Evolutionary conservation across 306 rosid species (phyloP), one percentile per base, ranked within the genome.

Genomic region (Prunus salicina): DNA sequence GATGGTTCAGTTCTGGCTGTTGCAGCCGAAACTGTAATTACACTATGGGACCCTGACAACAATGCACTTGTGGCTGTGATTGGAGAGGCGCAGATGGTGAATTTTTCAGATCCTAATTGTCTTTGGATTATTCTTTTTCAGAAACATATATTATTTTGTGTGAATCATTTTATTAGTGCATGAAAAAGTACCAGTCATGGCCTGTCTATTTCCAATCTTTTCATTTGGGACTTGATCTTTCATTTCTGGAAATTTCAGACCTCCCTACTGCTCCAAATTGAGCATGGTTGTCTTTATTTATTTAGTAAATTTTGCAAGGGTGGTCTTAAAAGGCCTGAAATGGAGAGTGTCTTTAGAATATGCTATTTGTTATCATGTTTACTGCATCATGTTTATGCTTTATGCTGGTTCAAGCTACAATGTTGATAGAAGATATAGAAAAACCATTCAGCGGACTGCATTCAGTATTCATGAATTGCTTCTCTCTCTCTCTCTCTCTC

Each of bases 1-100:
- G 99, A 95, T 84, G 99, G 99, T 71, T 92, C 99, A 3, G 93
- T 91, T 82, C 83, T 95, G 69, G 99, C 99, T 16, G 89, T 95
- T 55, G 97, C 99, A 25, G 97, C 99, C 32, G 97, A 92, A 64
- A 84, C 92, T 79, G 88, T 83, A 82, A 87, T 95, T 69, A 95
- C 99, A 61, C 84, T 92, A 82, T 89, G 99, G 99, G 99, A 95
- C 79, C 99, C 97, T 79, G 78, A 85, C 76, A 88, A 76, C 63
- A 95, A 95, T 83, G 82, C 82, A 28, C 97, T 89, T 18, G 82
- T 95, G 81, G 97, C 97, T 79, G 92, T 92, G 47, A 76, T 92
- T 53, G 99, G 93, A 75, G 96, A 88, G 84, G 83, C 87, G 70
- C 84, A 71, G 50, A 78, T 55, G 87, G 99, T 95, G 66, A 85